A percentile compares a stretch with the other conserved stretches of the same genome.
phyloP scores from a whole-genome alignment of 805 yeast species.

The Nematodospora valgi region DNA sequence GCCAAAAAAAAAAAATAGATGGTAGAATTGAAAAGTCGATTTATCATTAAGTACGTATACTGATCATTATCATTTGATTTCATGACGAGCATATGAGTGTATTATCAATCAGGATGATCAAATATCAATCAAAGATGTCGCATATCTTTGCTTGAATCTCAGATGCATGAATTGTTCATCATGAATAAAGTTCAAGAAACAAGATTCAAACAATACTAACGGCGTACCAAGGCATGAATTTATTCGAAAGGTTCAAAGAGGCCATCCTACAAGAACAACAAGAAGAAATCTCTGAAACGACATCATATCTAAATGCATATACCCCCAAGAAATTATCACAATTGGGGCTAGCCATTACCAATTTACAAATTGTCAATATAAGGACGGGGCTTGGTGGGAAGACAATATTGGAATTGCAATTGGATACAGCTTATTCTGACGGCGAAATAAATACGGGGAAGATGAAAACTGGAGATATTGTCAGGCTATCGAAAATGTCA shows the following conservation, averaged over 20 bases:
- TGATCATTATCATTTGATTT: conserved; percentile 5
- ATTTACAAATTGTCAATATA: conserved; percentile 57
- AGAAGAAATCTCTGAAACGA: conserved; percentile 31
- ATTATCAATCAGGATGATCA: conserved; percentile 15
- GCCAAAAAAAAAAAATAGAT: no score
- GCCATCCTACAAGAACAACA: conserved; percentile 38
- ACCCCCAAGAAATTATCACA: conserved; percentile 65
- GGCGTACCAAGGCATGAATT: conserved; percentile 5
- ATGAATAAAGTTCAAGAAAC: conserved; percentile 8
- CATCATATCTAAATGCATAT: conserved; percentile 28
- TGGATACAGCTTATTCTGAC: conserved; percentile 47
- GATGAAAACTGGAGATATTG: conserved; percentile 74
- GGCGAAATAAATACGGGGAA: conserved; percentile 45
- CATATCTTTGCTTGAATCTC: conserved; percentile 6
- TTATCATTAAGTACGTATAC: no score
- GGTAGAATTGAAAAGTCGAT: no score
- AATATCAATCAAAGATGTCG: conserved; percentile 11
- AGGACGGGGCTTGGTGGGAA: conserved; percentile 81
- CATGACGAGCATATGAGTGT: conserved; percentile 2
- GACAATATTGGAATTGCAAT: conserved; percentile 56
- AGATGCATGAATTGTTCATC: conserved; percentile 9
- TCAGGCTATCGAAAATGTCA: conserved; percentile 49
- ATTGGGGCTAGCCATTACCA: conserved; percentile 72
- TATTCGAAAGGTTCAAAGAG: conserved; percentile 17
- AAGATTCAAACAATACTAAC: conserved; percentile 6